Percentiles rank a stretch among this genome's conserved stretches.
These are phyloP conservation scores for Pestalotiopsis sp. DNA, from an alignment of 2,329 filamentous ascomycete genomes.

Conservation along the genomic window DNA sequence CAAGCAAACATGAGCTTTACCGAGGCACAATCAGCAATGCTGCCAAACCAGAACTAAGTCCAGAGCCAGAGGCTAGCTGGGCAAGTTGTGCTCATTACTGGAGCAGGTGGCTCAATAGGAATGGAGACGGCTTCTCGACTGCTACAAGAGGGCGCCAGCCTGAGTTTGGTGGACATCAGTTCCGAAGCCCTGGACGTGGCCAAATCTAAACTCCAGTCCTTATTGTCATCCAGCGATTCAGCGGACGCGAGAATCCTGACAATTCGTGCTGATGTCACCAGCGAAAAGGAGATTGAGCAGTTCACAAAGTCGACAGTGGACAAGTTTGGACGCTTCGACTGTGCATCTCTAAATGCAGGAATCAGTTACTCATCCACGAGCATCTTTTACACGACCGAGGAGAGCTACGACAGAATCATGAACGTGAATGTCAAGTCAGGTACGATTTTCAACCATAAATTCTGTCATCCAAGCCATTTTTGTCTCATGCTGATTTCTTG, in stretches of 20 bases:
- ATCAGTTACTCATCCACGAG: slow-evolving; percentile 23
- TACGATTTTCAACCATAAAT: slow-evolving; percentile 16
- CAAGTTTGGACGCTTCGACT: slow-evolving; percentile 16
- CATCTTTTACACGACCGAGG: slow-evolving; percentile 34
- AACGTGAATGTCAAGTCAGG: slow-evolving; percentile 36
- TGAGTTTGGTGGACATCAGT: slow-evolving; percentile 34
- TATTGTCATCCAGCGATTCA: slow-evolving; percentile 16
- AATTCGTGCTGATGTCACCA: slow-evolving; percentile 34
- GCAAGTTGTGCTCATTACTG: slow-evolving; percentile 16
- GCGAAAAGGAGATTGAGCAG: slow-evolving; percentile 27
- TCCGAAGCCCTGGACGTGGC: slow-evolving; percentile 13
- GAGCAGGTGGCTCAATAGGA: slow-evolving; percentile 15
- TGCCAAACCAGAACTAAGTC: neutral
- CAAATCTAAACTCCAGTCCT: neutral
- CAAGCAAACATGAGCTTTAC: neutral
- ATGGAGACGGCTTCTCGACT: slow-evolving; percentile 24
- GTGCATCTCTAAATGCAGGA: slow-evolving; percentile 16
- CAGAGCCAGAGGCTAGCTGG: slow-evolving; percentile 16
- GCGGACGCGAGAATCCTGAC: slow-evolving; percentile 28
- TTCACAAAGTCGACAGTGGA: slow-evolving; percentile 13
- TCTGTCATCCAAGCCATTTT: slow-evolving; percentile 11
- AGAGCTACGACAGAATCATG: slow-evolving; percentile 36
- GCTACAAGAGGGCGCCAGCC: slow-evolving; percentile 35
- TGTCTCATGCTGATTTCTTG: neutral
- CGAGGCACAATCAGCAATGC: neutral